Conservation (phyloP, 2,329 filamentous ascomycete genomes). For the Pestalotiopsis sp. region DNA sequence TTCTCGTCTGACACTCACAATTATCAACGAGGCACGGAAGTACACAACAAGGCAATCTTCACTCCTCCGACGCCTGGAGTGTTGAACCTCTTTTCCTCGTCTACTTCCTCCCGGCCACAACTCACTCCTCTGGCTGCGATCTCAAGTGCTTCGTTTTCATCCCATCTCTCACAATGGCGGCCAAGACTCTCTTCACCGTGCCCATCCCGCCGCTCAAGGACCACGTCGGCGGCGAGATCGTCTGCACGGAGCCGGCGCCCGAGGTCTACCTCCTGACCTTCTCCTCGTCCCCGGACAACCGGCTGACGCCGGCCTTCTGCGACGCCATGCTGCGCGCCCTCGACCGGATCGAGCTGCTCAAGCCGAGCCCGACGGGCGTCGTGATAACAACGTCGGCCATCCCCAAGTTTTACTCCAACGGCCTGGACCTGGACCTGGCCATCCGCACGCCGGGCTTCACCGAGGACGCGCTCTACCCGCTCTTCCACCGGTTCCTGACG, state of each 20-base stretch:
- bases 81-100: not conserved
- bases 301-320: slow-evolving; percentile 70
- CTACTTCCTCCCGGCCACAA: not conserved
- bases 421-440: slow-evolving; percentile 75
- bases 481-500: slow-evolving; percentile 68
- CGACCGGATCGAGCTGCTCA: slow-evolving; percentile 71
- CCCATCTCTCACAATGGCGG: slow-evolving; percentile 24
- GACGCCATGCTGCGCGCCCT: slow-evolving; percentile 69
- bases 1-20: not conserved
- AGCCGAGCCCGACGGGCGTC: slow-evolving; percentile 68
- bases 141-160: not conserved
- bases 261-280: slow-evolving; percentile 74
- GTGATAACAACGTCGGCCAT: slow-evolving; percentile 77
- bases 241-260: slow-evolving; percentile 61
- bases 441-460: slow-evolving; percentile 62
- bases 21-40: no score
- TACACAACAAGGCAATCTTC: not conserved
- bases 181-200: slow-evolving; percentile 57
- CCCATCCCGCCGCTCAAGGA: slow-evolving; percentile 49
- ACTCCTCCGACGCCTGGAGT: not conserved
- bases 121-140: not conserved
- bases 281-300: slow-evolving; percentile 73
- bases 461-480: slow-evolving; percentile 58
- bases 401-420: slow-evolving; percentile 81
- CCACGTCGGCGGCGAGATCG: slow-evolving; percentile 58